These are phyloP conservation scores for Adiantum capillusveneris DNA, from an alignment of 75 land plant genomes.

Conservation along the genomic window DNA sequence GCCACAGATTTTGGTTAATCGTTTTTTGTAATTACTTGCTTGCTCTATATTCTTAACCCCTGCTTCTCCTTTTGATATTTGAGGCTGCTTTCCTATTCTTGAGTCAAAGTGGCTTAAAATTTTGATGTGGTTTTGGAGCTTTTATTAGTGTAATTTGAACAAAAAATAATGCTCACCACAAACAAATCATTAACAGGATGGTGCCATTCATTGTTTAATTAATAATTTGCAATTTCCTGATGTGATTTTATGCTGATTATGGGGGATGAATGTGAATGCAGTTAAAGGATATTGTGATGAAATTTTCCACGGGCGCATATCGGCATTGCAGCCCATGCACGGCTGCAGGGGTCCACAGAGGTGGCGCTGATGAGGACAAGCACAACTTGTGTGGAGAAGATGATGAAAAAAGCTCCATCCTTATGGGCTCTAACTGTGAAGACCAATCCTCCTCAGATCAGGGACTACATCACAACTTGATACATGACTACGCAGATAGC, in stretches of 20 bases:
- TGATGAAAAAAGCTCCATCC: neutral
- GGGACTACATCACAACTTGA: neutral
- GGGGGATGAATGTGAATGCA: constrained; percentile 15
- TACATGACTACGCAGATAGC: constrained; percentile 1
- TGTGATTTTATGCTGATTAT: neutral
- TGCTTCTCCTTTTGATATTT: no score
- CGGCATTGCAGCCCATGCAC: constrained; percentile 40
- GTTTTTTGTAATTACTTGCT: no score
- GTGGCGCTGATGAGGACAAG: constrained; percentile 17
- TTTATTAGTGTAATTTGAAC: neutral
- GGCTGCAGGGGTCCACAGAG: constrained; percentile 14
- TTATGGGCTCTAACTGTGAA: neutral
- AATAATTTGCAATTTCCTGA: neutral
- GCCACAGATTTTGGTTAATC: no score
- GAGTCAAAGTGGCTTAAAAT: no score
- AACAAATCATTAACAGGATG: no score
- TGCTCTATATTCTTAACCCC: no score
- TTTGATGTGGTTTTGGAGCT: no score
- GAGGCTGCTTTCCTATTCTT: no score
- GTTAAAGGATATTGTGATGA: constrained; percentile 61
- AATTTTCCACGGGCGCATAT: constrained; percentile 38
- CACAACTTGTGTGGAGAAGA: constrained; percentile 17
- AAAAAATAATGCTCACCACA: no score
- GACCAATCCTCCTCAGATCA: neutral
- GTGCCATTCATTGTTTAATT: no score